These are phyloP conservation scores for Corymbia maculata DNA, from an alignment of 345 rosid genomes.

Conservation along the genomic window DNA sequence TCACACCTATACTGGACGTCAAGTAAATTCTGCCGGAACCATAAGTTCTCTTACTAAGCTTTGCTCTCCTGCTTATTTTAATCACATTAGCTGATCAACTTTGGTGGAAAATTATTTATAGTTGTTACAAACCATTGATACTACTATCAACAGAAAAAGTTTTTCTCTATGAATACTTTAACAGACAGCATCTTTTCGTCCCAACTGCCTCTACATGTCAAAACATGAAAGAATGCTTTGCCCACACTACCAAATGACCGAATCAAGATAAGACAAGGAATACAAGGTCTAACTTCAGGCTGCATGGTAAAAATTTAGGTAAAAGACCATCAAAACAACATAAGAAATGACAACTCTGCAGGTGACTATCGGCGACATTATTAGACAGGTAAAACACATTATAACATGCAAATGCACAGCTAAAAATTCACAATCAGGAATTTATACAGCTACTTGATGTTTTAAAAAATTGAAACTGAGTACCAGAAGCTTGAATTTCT, in stretches of 20 bases:
- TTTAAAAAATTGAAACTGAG: not conserved
- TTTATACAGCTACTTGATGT: not conserved
- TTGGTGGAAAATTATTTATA: not conserved
- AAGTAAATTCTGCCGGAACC: not conserved
- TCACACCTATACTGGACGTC: not conserved
- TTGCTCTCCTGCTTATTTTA: not conserved
- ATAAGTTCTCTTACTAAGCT: not conserved
- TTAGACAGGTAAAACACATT: not conserved
- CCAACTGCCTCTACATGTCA: not conserved
- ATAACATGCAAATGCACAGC: not conserved
- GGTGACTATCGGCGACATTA: not conserved
- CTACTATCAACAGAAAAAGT: not conserved
- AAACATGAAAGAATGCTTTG: not conserved
- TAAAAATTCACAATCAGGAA: not conserved
- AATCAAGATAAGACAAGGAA: not conserved
- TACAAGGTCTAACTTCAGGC: not conserved
- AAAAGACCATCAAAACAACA: not conserved
- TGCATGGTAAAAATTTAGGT: not conserved
- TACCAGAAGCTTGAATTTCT: conserved; percentile 86
- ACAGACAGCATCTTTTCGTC: not conserved
- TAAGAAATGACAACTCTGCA: not conserved
- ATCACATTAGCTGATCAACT: not conserved
- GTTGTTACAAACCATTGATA: not conserved
- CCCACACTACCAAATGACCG: not conserved
- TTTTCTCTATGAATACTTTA: not conserved